Base-by-base conservation (phyloP, 306 rosid genomes). In the Quercus engelmannii region DNA sequence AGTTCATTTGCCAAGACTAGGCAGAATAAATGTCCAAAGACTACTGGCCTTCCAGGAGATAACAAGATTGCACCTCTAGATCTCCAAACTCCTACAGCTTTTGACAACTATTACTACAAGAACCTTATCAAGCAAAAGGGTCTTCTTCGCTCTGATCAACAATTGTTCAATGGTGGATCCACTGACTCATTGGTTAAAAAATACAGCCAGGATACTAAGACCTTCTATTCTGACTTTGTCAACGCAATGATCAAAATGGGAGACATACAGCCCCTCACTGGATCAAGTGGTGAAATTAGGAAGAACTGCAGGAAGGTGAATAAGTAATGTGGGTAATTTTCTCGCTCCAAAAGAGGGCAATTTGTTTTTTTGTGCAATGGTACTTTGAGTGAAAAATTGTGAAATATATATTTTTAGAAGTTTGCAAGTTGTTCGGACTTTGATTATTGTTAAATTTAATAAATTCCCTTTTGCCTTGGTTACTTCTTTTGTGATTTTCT, bases 231-330 rank as follows among this genome's bases (percentile, higher is more conserved):
- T 1, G 94, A 92, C 83, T 94, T 94, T 64, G 88, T 26, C 4
- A 28, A 80, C 0, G 97, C 91, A 20, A 91, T 94, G 86, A 91
- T 92, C 75, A 92, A 78, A 83, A 94, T 94, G 98, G 97, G 97
- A 26, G 81, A 92, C 31, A 86, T 79, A 38, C 54, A 81, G 1
- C 98, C 97, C 43, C 86, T 92, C 23, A 92, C 91, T 52, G 97
- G 97, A 9, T 89, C 93, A 0, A 64, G 81, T 1, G 98, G 98
- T 8, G 86, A 94, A 83, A 91, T 94, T 62, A 90, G 98, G 78
- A 88, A 79, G 84, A 83, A 91, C 46, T 92, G 97, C 49, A 82
- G 90, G 74, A 84, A 70, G 73, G n/a, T 55, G 1, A 90, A 90
- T 73, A 1, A 49, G 3, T 49, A 49, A 49, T 49, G 15, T 4